These are phyloP conservation scores for Sporisorium graminicola DNA, from an alignment of 1,284 basidiomycete genomes.

Conservation along the genomic window DNA sequence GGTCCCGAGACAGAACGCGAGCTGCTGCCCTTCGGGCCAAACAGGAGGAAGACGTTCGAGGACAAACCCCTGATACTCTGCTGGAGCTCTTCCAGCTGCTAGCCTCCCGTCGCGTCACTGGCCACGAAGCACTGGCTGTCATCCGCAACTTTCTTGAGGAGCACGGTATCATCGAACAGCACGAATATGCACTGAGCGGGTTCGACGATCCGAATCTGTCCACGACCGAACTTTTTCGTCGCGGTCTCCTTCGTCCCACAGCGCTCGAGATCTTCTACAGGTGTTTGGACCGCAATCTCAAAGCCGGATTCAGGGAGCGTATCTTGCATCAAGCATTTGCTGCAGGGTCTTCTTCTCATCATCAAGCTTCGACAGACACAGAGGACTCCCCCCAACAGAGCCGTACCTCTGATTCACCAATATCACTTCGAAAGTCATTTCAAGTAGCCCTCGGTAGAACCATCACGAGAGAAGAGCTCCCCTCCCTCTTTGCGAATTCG, in stretches of 20 bases:
- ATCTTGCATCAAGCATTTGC: conserved; percentile 38
- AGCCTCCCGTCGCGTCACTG: conserved; percentile 31
- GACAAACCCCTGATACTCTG: conserved; percentile 21
- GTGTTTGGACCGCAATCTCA: conserved; percentile 59
- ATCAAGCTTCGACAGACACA: not conserved
- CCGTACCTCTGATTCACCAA: not conserved
- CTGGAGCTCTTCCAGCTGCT: conserved; percentile 43
- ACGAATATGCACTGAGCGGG: conserved; percentile 32
- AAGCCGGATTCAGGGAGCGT: conserved; percentile 48
- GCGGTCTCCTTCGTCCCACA: conserved; percentile 34
- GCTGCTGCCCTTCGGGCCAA: conserved; percentile 30
- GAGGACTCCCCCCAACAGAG: not conserved
- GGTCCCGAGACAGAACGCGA: conserved; percentile 15
- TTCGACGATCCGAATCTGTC: conserved; percentile 24
- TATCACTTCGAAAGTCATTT: conserved; percentile 27
- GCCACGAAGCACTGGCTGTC: conserved; percentile 38
- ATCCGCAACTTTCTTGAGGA: conserved; percentile 38
- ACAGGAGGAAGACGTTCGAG: conserved; percentile 24
- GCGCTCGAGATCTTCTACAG: conserved; percentile 53
- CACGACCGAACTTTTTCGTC: conserved; percentile 28
- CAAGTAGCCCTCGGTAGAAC: conserved; percentile 50
- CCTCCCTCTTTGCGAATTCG: conserved; percentile 18
- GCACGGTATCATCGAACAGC: conserved; percentile 49
- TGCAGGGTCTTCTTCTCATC: not conserved
- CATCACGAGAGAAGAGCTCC: conserved; percentile 23